phyloP scores from a whole-genome alignment of 164 flowering plant genomes.

The Aristolochia contorta region DNA sequence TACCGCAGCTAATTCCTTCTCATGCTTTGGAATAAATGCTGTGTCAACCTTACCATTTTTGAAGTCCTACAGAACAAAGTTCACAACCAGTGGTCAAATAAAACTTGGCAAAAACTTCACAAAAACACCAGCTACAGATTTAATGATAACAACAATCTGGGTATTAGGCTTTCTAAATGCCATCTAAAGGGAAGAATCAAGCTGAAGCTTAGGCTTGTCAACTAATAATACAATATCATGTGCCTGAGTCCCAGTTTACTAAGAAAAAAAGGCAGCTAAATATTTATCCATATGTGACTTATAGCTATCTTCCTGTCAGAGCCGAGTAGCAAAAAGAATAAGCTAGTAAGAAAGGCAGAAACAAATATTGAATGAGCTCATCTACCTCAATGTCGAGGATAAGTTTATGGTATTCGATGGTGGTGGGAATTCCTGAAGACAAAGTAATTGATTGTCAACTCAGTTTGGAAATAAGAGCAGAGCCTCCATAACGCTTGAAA shows the following conservation, averaged over 20 bases:
- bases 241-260: too few relatives aligned
- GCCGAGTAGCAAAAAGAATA: too few relatives aligned
- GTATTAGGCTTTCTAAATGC: too few relatives aligned
- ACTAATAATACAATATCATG: too few relatives aligned
- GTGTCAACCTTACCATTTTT: constrained; percentile 89
- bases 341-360: background rate
- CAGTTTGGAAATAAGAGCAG: background rate
- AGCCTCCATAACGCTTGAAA: background rate
- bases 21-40: constrained; percentile 95
- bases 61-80: constrained; percentile 57
- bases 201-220: too few relatives aligned
- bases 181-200: too few relatives aligned
- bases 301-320: too few relatives aligned
- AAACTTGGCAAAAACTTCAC: background rate
- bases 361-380: background rate
- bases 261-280: too few relatives aligned
- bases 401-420: constrained; percentile 94
- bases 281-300: too few relatives aligned
- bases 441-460: background rate
- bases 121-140: background rate
- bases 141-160: background rate
- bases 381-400: constrained; percentile 87
- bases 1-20: constrained; percentile 69
- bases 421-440: constrained; percentile 80
- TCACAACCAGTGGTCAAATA: background rate